phyloP scores from a whole-genome alignment of 805 yeast genomes.

The Saturnispora sekii region DNA sequence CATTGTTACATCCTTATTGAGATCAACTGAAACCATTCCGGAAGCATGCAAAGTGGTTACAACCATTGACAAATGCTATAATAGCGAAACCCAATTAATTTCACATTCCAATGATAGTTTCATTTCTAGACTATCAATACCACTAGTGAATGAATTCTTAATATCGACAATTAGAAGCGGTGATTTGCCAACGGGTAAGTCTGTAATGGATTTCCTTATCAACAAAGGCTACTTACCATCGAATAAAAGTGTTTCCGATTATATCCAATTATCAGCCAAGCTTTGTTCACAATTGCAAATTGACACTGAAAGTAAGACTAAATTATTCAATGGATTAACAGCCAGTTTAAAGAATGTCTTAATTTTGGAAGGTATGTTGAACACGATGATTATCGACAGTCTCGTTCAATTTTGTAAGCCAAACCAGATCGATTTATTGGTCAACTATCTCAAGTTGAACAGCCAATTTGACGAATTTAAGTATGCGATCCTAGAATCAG shows the following conservation, averaged over 20 bases:
- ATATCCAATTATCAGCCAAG: conserved; percentile 12
- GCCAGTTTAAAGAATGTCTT: conserved; percentile 12
- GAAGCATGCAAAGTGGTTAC: neutral
- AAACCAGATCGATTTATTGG: conserved; percentile 16
- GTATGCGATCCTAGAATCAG: neutral
- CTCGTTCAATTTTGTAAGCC: conserved; percentile 15
- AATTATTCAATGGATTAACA: conserved; percentile 20
- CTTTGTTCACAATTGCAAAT: conserved; percentile 12
- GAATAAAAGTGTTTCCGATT: conserved; percentile 9
- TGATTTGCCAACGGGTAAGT: conserved; percentile 16
- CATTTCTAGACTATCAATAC: conserved; percentile 2
- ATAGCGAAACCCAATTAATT: neutral
- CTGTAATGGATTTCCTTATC: conserved; percentile 11
- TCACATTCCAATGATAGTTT: neutral
- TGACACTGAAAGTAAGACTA: conserved; percentile 13
- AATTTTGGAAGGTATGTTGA: conserved; percentile 8
- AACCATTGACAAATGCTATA: conserved; percentile 1
- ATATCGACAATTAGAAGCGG: conserved; percentile 9
- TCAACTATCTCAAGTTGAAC: conserved; percentile 16
- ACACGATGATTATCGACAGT: conserved; percentile 2
- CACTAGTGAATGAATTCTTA: conserved; percentile 10
- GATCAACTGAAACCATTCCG: neutral
- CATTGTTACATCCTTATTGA: conserved; percentile 1
- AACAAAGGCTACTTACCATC: conserved; percentile 12
- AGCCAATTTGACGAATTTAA: conserved; percentile 5